Percentiles rank a stretch among this genome's conserved stretches.
Conservation (phyloP, 2,329 filamentous ascomycete genomes). For the Penicillium sp. region DNA sequence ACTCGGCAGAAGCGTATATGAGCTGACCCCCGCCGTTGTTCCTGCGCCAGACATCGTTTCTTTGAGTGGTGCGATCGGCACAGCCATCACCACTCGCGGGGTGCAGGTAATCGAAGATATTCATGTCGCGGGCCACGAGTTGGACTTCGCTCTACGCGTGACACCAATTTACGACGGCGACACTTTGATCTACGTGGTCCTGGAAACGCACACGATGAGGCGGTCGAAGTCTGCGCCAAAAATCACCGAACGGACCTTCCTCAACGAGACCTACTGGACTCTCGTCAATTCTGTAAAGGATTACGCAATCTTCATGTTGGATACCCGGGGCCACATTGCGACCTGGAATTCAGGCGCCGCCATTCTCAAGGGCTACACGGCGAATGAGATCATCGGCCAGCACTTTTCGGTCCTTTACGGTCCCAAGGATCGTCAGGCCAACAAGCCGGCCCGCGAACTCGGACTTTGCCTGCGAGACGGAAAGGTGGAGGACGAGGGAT, state of each 20-base stretch:
- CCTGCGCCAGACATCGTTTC: slow-evolving; percentile 36
- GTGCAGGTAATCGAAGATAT: slow-evolving; percentile 36
- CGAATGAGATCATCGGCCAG: slow-evolving; percentile 53
- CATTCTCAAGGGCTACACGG: slow-evolving; percentile 53
- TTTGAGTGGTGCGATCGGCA: slow-evolving; percentile 36
- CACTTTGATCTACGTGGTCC: slow-evolving; percentile 39
- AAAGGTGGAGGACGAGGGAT: slow-evolving; percentile 56
- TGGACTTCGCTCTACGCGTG: slow-evolving; percentile 32
- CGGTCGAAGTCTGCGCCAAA: slow-evolving; percentile 22
- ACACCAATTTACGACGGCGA: slow-evolving; percentile 43
- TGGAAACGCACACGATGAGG: slow-evolving; percentile 42
- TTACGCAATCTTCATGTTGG: slow-evolving; percentile 61
- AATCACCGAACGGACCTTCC: slow-evolving; percentile 44
- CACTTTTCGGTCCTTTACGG: slow-evolving; percentile 58
- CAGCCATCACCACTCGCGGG: slow-evolving; percentile 35
- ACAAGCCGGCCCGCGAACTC: slow-evolving; percentile 52
- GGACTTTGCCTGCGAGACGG: slow-evolving; percentile 53
- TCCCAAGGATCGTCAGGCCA: slow-evolving; percentile 46
- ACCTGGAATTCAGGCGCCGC: slow-evolving; percentile 58
- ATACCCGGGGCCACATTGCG: slow-evolving; percentile 51
- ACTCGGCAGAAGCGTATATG: slow-evolving; percentile 38
- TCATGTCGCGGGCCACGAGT: slow-evolving; percentile 12
- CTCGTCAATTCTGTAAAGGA: slow-evolving; percentile 59
- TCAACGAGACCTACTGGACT: slow-evolving; percentile 56
- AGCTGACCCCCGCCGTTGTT: slow-evolving; percentile 34